Evolutionary conservation across 495 filamentous ascomycete genomes (phyloP).

Genomic region (Aspergillus carlsbadensis): DNA sequence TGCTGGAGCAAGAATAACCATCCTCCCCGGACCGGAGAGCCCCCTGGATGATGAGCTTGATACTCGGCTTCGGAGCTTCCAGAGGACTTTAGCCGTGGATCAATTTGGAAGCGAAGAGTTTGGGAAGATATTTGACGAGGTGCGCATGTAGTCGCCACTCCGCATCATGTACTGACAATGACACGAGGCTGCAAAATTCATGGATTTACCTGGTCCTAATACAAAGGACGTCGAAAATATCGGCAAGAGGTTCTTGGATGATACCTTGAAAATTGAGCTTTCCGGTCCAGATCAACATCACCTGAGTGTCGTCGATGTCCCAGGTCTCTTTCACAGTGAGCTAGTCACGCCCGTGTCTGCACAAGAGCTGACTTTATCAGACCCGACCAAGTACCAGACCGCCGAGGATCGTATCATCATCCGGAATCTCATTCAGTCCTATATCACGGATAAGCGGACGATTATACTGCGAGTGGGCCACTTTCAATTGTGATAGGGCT

Average conservation of each 20-base stretch:
- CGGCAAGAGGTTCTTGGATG: constrained; percentile 37
- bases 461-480: constrained; percentile 39
- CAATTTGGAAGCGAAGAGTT: constrained; percentile 34
- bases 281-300: constrained; percentile 45
- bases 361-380: not conserved
- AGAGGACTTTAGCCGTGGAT: constrained; percentile 13
- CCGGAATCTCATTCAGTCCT: constrained; percentile 38
- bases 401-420: constrained; percentile 32
- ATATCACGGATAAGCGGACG: constrained; percentile 43
- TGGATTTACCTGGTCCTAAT: constrained; percentile 26
- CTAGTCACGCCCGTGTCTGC: no score
- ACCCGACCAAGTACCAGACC: constrained; percentile 34
- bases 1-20: constrained; percentile 24
- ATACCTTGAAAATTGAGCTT: constrained; percentile 52
- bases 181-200: constrained; percentile 23
- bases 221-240: constrained; percentile 14
- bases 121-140: constrained; percentile 27
- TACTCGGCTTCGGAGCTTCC: constrained; percentile 23
- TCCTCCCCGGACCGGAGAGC: constrained; percentile 27
- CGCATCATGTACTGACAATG: not conserved
- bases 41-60: constrained; percentile 18
- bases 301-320: constrained; percentile 55
- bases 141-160: constrained; percentile 19
- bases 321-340: constrained; percentile 41
- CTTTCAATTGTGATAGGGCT: no score